Conservation (phyloP, 192 early-diverging fungal genomes). For the Coemansia sp. region DNA sequence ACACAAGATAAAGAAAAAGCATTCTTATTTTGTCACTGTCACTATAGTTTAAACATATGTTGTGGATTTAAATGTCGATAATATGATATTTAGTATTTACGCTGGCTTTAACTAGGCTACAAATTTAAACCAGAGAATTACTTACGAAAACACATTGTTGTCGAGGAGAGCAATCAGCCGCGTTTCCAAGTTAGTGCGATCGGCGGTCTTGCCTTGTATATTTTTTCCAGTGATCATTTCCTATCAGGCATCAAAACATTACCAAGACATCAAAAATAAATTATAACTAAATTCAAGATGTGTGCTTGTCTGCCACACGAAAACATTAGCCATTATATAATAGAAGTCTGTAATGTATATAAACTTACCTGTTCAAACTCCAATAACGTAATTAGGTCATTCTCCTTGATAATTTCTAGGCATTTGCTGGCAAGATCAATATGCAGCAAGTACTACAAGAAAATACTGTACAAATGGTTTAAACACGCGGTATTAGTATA, state of each 20-base stretch:
- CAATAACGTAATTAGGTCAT: constrained; percentile 25
- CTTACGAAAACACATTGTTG: constrained; percentile 38
- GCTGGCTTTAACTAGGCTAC: background rate
- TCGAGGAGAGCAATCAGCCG: constrained; percentile 44
- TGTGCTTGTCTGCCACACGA: background rate
- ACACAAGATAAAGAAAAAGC: constrained; percentile 45
- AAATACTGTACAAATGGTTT: background rate
- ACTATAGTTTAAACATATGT: constrained; percentile 11
- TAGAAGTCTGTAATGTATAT: background rate
- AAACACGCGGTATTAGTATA: background rate
- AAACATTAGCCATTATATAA: background rate
- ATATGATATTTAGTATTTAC: background rate
- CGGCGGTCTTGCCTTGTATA: constrained; percentile 7
- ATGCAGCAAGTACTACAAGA: constrained; percentile 50
- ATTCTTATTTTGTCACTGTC: constrained; percentile 39
- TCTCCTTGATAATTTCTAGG: constrained; percentile 31
- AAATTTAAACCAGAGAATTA: background rate
- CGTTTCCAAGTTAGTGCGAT: constrained; percentile 25
- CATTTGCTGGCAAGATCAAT: constrained; percentile 54
- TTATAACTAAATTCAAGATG: background rate
- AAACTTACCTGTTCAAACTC: constrained; percentile 52
- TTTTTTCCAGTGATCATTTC: constrained; percentile 29
- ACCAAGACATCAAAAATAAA: background rate
- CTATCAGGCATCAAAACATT: constrained; percentile 8
- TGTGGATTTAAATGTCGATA: background rate